These are phyloP conservation scores for Ogataea haglerorum DNA, from an alignment of 805 yeast genomes.

Conservation along the genomic window DNA sequence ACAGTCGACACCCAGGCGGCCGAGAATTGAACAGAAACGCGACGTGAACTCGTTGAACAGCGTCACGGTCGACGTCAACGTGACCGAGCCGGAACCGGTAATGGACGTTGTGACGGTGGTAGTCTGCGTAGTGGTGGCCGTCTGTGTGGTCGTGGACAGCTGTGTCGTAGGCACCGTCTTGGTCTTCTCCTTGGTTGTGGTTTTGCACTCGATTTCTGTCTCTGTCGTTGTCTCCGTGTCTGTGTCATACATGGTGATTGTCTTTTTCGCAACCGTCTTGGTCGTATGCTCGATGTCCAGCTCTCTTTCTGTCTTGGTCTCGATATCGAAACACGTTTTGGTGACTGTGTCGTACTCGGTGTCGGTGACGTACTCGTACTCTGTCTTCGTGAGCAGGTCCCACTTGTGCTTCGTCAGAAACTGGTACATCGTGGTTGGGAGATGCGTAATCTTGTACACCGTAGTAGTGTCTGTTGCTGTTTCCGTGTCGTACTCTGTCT, in stretches of 20 bases:
- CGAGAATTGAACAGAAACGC: conserved; percentile 18
- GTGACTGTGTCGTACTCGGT: conserved; percentile 19
- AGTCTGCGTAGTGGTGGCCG: conserved; percentile 6
- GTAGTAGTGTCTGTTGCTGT: conserved; percentile 19
- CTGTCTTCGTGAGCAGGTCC: conserved; percentile 17
- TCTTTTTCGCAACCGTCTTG: conserved; percentile 16
- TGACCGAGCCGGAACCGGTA: conserved; percentile 5
- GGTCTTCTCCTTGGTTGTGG: conserved; percentile 8
- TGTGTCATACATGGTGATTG: conserved; percentile 14
- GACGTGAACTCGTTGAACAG: conserved; percentile 17
- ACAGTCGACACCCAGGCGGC: conserved; percentile 19
- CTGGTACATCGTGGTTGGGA: conserved; percentile 19
- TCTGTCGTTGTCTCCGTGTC: conserved; percentile 17
- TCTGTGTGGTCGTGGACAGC: conserved; percentile 11
- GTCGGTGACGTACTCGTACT: conserved; percentile 15
- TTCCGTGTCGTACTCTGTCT: conserved; percentile 19
- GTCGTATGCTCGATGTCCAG: conserved; percentile 13
- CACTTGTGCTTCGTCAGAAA: conserved; percentile 19
- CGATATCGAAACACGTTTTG: conserved; percentile 15
- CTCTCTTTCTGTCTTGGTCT: conserved; percentile 15
- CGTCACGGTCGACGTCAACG: conserved; percentile 14
- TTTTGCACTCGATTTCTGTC: conserved; percentile 11
- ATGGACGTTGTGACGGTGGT: conserved; percentile 10
- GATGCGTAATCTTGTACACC: conserved; percentile 15
- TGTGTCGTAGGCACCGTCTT: conserved; percentile 7